A percentile compares a stretch with the other conserved stretches of the same genome.
Conservation (phyloP, 2,329 filamentous ascomycete genomes). For the Clathrospora elynae region DNA sequence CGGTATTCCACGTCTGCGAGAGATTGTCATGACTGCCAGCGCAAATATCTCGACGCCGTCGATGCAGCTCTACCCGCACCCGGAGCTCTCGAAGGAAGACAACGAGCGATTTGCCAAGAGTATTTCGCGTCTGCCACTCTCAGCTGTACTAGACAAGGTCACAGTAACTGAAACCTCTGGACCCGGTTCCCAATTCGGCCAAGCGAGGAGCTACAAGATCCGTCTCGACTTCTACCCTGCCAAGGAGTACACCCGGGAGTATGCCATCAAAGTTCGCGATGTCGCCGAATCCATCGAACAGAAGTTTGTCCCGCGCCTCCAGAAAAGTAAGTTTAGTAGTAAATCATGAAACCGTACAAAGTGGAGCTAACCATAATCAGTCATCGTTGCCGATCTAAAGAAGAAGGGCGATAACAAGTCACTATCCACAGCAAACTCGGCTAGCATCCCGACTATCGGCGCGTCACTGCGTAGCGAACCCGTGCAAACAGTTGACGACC, state of each 20-base stretch:
- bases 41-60: constrained; percentile 85
- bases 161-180: constrained; percentile 80
- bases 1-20: constrained; percentile 93
- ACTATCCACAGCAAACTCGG: constrained; percentile 57
- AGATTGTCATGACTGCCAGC: constrained; percentile 98
- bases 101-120: constrained; percentile 85
- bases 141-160: constrained; percentile 81
- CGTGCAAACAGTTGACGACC: constrained; percentile 55
- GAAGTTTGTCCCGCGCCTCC: constrained; percentile 74
- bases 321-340: no score
- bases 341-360: no score
- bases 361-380: no score
- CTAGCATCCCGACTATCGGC: constrained; percentile 78
- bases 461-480: no score
- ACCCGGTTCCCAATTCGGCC: constrained; percentile 67
- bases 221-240: constrained; percentile 82
- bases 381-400: constrained; percentile 76
- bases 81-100: constrained; percentile 70
- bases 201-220: constrained; percentile 85
- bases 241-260: constrained; percentile 81
- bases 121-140: constrained; percentile 83
- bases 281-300: constrained; percentile 80
- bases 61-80: constrained; percentile 81
- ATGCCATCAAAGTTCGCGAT: constrained; percentile 79
- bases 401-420: constrained; percentile 70